Evolutionary conservation across 2,329 filamentous ascomycete genomes (phyloP).

Genomic region (Neopestalotiopsis sp.): DNA sequence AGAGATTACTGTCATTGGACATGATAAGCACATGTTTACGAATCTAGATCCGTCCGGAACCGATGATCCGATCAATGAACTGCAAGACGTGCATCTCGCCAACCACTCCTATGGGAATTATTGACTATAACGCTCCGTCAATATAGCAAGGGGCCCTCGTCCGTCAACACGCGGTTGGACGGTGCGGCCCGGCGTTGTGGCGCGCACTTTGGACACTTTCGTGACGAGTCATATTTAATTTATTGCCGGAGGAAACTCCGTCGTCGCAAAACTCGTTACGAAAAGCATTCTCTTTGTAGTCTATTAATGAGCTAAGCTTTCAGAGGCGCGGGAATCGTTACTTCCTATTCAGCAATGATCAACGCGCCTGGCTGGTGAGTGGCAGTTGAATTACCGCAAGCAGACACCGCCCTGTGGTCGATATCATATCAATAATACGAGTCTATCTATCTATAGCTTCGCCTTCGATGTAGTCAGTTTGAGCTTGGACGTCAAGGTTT

Average conservation of each 20-base stretch:
- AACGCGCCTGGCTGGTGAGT: neutral
- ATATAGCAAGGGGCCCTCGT: neutral
- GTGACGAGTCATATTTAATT: neutral
- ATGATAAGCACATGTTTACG: neutral
- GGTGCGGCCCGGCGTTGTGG: neutral
- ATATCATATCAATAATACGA: neutral
- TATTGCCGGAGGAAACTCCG: neutral
- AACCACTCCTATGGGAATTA: neutral
- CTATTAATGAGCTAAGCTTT: neutral
- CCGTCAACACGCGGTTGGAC: neutral
- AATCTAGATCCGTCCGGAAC: neutral
- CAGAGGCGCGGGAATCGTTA: neutral
- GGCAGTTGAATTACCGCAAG: neutral
- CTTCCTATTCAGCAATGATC: neutral
- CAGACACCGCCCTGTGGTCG: neutral
- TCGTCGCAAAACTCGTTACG: neutral
- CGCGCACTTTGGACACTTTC: neutral
- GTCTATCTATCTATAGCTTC: constrained; percentile 53
- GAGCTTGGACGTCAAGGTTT: constrained; percentile 64
- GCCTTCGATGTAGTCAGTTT: constrained; percentile 59
- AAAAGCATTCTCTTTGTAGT: neutral
- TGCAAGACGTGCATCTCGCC: neutral
- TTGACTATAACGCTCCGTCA: neutral
- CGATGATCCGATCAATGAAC: neutral
- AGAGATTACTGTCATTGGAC: too few relatives aligned